Base-by-base conservation (phyloP, 2,329 filamentous ascomycete genomes). In the Diaporthe capsici region DNA sequence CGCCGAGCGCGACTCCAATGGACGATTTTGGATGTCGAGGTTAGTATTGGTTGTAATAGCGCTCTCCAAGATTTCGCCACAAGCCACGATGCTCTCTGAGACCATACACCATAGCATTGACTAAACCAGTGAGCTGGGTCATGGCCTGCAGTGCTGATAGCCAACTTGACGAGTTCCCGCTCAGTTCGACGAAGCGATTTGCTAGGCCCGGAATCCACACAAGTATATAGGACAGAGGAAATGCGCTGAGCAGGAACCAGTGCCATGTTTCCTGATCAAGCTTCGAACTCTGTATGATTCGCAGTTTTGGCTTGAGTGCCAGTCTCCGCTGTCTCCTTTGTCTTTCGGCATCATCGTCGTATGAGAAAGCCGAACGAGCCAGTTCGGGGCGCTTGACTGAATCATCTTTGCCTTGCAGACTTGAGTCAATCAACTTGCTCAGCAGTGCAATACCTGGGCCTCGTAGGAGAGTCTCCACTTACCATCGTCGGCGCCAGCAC, bases 21-120 rank as follows among this genome's bases (percentile, higher is more conserved):
- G 42, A 51, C 8, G 20, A 25, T 39, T 4, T 20, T 25, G 13
- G 13, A 15, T 28, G 3, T 44, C 8, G 10, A 12, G 8, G 12
- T 61, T 39, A 72, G 28, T 61, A 61, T 28, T 72, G 70, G 9
- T 49, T 49, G 15, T 47, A 22, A 37, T 72, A 72, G 5, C 70
- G 70, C 17, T 72, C 70, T n/a, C 55, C 44, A 25, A 72, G 55
- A n/a, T 20, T 72, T 34, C 25, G 55, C 42, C 51, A 61, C 25
- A 72, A 31, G 2, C 70, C 70, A 37, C 70, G 51, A 22, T 72
- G 75, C 68, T 76, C 73, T 70, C 60, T 75, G 47, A 76, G 53
- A n/a, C 75, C 75, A n/a, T 76, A 76, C 13, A 71, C 73, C 44
- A 75, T 42, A 28, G 75, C 75, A 12, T 76, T 76, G 13, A 76